Percentiles rank a stretch among this genome's conserved stretches.
phyloP scores from a whole-genome alignment of 345 rosid species.

The Eutrema yunnanense region DNA sequence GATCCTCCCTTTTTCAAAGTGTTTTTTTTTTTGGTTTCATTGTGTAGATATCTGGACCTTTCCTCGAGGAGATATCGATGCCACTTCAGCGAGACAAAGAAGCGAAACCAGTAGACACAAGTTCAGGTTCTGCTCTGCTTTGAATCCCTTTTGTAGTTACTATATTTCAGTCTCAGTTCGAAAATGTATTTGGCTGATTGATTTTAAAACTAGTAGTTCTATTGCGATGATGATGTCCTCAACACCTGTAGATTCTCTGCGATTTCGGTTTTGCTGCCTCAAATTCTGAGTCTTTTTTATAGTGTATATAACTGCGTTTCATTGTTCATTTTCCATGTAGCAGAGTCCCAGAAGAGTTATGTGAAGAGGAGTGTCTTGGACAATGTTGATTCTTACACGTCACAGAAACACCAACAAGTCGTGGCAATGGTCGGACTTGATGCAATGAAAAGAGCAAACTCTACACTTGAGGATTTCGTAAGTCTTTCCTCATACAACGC shows the following conservation, averaged over 20 bases:
- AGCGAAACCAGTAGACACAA: background rate
- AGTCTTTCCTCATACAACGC: conserved; percentile 24
- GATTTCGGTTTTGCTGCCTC: background rate
- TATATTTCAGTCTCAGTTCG: background rate
- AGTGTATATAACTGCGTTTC: background rate
- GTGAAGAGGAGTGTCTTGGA: conserved; percentile 10
- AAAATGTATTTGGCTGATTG: background rate
- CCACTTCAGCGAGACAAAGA: conserved; percentile 21
- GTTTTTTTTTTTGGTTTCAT: background rate
- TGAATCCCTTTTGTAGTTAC: background rate
- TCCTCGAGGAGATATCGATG: conserved; percentile 48
- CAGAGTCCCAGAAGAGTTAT: conserved; percentile 18
- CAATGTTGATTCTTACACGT: background rate
- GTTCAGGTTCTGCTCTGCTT: conserved; percentile 21
- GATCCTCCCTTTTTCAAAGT: background rate
- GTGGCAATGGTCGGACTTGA: conserved; percentile 59
- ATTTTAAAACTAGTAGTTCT: background rate
- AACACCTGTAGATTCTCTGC: background rate
- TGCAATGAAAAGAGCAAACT: conserved; percentile 84
- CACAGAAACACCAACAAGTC: conserved; percentile 11
- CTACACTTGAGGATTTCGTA: conserved; percentile 90
- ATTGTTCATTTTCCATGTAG: background rate
- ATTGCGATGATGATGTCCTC: background rate
- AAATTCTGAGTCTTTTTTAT: background rate
- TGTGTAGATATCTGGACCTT: conserved; percentile 41